Conservation (phyloP, 2,329 filamentous ascomycete genomes). For the Epicoccum nigrum region DNA sequence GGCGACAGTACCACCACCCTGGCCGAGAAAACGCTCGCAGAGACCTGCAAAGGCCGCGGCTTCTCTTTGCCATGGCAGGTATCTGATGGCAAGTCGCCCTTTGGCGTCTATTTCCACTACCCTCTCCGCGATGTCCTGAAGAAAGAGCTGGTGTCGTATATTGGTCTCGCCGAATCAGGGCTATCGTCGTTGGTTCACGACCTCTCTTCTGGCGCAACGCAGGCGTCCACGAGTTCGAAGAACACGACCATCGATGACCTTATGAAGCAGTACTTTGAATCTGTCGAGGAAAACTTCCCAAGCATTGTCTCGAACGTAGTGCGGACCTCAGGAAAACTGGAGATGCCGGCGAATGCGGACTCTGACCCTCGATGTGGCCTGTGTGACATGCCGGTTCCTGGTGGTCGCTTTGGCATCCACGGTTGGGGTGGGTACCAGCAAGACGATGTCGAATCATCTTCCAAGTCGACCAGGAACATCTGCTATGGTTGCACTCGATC, state of each 20-base stretch:
- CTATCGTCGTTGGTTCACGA: constrained; percentile 52
- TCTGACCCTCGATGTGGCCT: constrained; percentile 62
- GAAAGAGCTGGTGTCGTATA: constrained; percentile 76
- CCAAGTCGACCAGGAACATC: constrained; percentile 45
- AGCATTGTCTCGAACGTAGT: constrained; percentile 96
- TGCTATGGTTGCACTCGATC: constrained; percentile 79
- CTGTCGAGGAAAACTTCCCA: constrained; percentile 83
- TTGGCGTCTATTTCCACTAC: constrained; percentile 70
- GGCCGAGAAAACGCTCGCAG: constrained; percentile 82
- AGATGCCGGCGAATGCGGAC: constrained; percentile 50
- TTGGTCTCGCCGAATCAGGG: constrained; percentile 59
- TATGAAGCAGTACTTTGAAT: constrained; percentile 85
- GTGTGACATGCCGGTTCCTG: constrained; percentile 72
- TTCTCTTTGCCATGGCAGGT: constrained; percentile 82
- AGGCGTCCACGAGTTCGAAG: constrained; percentile 65
- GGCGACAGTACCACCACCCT: constrained; percentile 87
- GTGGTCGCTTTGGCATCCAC: constrained; percentile 67
- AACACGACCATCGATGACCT: constrained; percentile 89
- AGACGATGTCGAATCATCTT: constrained; percentile 34
- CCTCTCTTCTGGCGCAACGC: constrained; percentile 26
- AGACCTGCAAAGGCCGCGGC: constrained; percentile 90
- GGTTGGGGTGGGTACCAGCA: constrained; percentile 65
- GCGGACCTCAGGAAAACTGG: constrained; percentile 83
- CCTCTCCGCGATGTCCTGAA: constrained; percentile 85
- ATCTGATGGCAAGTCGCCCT: constrained; percentile 71